Conservation (phyloP, 176 grass and related monocot genomes). For the Musa itinerans region DNA sequence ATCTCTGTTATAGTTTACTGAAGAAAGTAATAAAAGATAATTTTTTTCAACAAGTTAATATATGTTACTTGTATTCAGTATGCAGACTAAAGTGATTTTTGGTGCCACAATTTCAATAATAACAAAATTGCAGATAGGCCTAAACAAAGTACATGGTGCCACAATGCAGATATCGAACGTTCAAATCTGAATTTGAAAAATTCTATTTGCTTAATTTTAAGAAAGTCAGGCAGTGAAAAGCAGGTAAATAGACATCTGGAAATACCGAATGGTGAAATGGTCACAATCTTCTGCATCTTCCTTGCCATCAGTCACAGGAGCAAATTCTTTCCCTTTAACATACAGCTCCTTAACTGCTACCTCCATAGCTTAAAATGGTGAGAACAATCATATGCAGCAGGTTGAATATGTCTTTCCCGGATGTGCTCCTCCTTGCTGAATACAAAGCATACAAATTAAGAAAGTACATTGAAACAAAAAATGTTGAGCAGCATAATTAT, state of each 20-base stretch:
- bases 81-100: background rate
- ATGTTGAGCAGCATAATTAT: too few species aligned
- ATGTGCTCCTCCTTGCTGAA: background rate
- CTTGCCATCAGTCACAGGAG: background rate
- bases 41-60: background rate
- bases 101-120: too few species aligned
- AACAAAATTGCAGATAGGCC: background rate
- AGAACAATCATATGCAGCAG: background rate
- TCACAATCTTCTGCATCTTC: conserved; percentile 1
- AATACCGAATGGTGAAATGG: conserved; percentile 16
- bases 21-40: background rate
- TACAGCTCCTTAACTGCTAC: background rate
- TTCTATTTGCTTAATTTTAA: background rate
- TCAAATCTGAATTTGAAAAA: background rate
- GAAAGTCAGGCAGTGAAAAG: background rate
- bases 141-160: too few species aligned
- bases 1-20: background rate
- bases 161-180: too few species aligned
- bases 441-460: too few species aligned
- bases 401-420: background rate
- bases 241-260: too few species aligned
- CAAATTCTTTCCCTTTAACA: background rate
- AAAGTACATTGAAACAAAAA: background rate
- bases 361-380: conserved; percentile 5
- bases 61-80: background rate